Conservation (phyloP, 257 asterid genomes). For the Salvia miltiorrhiza region DNA sequence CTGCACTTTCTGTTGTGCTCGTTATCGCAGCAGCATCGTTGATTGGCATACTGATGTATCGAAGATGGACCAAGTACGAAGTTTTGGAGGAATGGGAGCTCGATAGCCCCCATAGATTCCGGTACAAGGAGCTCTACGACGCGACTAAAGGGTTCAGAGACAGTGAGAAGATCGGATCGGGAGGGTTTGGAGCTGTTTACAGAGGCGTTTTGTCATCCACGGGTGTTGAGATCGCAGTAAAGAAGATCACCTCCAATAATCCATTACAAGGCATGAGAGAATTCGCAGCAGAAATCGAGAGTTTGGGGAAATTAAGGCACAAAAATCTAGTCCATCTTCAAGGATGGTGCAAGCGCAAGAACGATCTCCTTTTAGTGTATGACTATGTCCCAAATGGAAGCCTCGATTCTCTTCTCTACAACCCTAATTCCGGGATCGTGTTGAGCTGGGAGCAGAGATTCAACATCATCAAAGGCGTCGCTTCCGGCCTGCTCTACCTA, state of each 20-base stretch:
- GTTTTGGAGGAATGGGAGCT: constrained; percentile 67
- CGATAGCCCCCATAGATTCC: constrained; percentile 70
- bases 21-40: constrained; percentile 29
- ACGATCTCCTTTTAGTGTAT: constrained; percentile 62
- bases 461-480: constrained; percentile 56
- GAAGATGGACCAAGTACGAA: constrained; percentile 31
- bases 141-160: constrained; percentile 63
- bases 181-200: constrained; percentile 78
- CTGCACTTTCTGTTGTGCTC: constrained; percentile 30
- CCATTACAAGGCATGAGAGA: constrained; percentile 63
- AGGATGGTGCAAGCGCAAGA: constrained; percentile 80
- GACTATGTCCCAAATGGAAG: constrained; percentile 74
- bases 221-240: constrained; percentile 56
- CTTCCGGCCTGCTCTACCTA: constrained; percentile 60
- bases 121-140: constrained; percentile 44
- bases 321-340: constrained; percentile 66
- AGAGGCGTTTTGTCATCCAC: constrained; percentile 43
- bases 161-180: constrained; percentile 51
- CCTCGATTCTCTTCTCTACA: constrained; percentile 53
- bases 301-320: constrained; percentile 70
- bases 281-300: constrained; percentile 79
- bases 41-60: neutral
- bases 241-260: constrained; percentile 51
- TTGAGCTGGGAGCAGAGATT: constrained; percentile 65
- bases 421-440: neutral